These are phyloP conservation scores for Colletotrichum cereale DNA, from an alignment of 2,329 filamentous ascomycete species.

Conservation along the genomic window DNA sequence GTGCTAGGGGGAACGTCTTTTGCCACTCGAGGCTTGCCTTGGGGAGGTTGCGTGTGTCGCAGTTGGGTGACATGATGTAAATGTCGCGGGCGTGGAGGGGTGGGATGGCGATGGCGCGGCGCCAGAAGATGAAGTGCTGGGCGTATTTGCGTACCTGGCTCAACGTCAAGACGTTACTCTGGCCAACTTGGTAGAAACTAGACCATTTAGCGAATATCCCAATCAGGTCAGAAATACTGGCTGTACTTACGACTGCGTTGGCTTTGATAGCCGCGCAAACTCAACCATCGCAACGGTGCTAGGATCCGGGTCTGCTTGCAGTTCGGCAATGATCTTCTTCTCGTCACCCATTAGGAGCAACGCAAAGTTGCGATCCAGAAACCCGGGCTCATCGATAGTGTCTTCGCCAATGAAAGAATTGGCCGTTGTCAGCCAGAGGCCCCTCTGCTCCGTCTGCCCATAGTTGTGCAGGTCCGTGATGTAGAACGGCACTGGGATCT, in stretches of 20 bases:
- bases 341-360: slow-evolving; percentile 88
- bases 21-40: slow-evolving; percentile 80
- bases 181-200: slow-evolving; percentile 76
- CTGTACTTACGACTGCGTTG: slow-evolving; percentile 68
- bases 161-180: slow-evolving; percentile 79
- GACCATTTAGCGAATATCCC: neutral
- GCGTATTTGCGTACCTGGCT: slow-evolving; percentile 88
- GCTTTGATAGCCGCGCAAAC: slow-evolving; percentile 81
- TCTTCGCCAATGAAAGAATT: slow-evolving; percentile 81
- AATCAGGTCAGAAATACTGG: too few relatives aligned
- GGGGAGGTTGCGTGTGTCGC: slow-evolving; percentile 79
- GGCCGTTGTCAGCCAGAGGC: slow-evolving; percentile 89
- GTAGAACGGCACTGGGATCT: slow-evolving; percentile 76
- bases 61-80: slow-evolving; percentile 93
- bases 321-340: slow-evolving; percentile 77
- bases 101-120: slow-evolving; percentile 89
- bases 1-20: slow-evolving; percentile 83
- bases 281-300: slow-evolving; percentile 83
- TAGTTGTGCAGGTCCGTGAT: slow-evolving; percentile 79
- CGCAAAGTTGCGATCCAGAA: slow-evolving; percentile 87
- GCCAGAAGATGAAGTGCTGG: slow-evolving; percentile 95
- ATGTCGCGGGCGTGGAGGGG: slow-evolving; percentile 90
- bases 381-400: slow-evolving; percentile 72
- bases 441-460: slow-evolving; percentile 76
- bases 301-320: slow-evolving; percentile 82